Evolutionary conservation across 2,329 filamentous ascomycete genomes (phyloP).

Genomic region (Colletotrichum lentis): DNA sequence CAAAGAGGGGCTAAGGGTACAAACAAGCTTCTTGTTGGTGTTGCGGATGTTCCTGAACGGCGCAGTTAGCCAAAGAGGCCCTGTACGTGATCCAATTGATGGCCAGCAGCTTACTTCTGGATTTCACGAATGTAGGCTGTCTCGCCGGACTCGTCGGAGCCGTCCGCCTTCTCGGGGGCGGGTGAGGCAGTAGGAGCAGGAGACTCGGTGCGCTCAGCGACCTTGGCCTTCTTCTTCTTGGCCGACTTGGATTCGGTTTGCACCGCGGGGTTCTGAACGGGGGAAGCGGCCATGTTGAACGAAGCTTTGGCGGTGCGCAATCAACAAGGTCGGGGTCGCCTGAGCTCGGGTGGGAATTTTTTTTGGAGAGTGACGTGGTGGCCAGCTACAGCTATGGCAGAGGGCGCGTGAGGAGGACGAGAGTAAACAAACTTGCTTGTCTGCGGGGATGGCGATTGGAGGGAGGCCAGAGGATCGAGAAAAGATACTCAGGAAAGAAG

Average conservation of each 20-base stretch:
- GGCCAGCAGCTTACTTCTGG: slow-evolving; percentile 73
- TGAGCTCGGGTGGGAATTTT: slow-evolving; percentile 29
- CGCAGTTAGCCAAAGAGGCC: slow-evolving; percentile 20
- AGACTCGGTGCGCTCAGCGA: slow-evolving; percentile 63
- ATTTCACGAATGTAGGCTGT: slow-evolving; percentile 86
- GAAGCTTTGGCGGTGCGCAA: slow-evolving; percentile 19
- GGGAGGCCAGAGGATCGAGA: slow-evolving; percentile 25
- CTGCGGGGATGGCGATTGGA: slow-evolving; percentile 19
- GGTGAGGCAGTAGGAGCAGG: slow-evolving; percentile 61
- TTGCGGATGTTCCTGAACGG: slow-evolving; percentile 82
- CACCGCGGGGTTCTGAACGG: slow-evolving; percentile 68
- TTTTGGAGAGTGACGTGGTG: slow-evolving; percentile 27
- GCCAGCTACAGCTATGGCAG: slow-evolving; percentile 27
- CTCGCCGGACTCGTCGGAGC: slow-evolving; percentile 71
- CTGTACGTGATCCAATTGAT: slow-evolving; percentile 17
- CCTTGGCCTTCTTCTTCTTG: slow-evolving; percentile 73
- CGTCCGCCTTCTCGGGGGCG: slow-evolving; percentile 60
- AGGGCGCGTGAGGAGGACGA: slow-evolving; percentile 12
- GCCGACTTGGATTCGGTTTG: slow-evolving; percentile 70
- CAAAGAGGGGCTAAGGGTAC: slow-evolving; percentile 46
- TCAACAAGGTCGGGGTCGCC: slow-evolving; percentile 30
- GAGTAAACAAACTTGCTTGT: slow-evolving; percentile 20
- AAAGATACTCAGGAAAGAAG: slow-evolving; percentile 18
- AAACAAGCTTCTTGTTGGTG: slow-evolving; percentile 91
- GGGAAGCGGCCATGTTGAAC: slow-evolving; percentile 67